Percentiles rank a stretch among this genome's conserved stretches.
phyloP scores from a whole-genome alignment of 2,329 filamentous ascomycete species.

The Arthrobotrys sinensis region DNA sequence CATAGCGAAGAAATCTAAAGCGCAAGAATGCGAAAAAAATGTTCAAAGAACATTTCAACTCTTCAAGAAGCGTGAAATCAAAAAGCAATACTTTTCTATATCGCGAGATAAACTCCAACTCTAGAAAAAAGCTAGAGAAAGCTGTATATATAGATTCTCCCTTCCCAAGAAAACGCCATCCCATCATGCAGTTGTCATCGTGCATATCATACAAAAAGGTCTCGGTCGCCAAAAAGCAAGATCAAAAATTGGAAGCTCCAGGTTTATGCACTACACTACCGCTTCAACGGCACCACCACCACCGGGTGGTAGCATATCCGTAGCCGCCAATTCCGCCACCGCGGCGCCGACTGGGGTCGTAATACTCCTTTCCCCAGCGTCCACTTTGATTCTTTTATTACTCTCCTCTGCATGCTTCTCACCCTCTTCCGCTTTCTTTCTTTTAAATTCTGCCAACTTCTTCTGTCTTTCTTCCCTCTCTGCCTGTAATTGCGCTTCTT shows the following conservation, averaged over 20 bases:
- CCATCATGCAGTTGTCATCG: constrained; percentile 40
- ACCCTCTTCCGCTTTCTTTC: constrained; percentile 65
- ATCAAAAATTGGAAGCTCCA: not conserved
- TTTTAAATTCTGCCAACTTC: constrained; percentile 64
- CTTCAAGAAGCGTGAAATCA: not conserved
- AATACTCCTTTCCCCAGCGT: constrained; percentile 24
- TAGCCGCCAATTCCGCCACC: constrained; percentile 29
- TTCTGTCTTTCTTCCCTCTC: constrained; percentile 57
- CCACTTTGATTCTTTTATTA: constrained; percentile 40
- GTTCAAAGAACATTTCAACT: not conserved
- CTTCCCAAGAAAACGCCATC: constrained; percentile 28
- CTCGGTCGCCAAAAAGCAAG: constrained; percentile 21
- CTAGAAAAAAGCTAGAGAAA: not conserved
- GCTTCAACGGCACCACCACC: constrained; percentile 18
- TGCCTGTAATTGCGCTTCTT: constrained; percentile 49
- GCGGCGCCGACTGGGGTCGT: constrained; percentile 5
- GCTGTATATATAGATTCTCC: not conserved
- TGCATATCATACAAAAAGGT: constrained; percentile 38
- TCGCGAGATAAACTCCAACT: not conserved
- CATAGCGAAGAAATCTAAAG: not conserved
- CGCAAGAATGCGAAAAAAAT: not conserved
- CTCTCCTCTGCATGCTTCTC: constrained; percentile 4
- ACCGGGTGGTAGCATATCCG: constrained; percentile 14
- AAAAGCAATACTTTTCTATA: not conserved
- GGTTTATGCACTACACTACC: constrained; percentile 22